These are phyloP conservation scores for Ophiosphaerella narmari DNA, from an alignment of 2,329 filamentous ascomycete genomes.

Conservation along the genomic window DNA sequence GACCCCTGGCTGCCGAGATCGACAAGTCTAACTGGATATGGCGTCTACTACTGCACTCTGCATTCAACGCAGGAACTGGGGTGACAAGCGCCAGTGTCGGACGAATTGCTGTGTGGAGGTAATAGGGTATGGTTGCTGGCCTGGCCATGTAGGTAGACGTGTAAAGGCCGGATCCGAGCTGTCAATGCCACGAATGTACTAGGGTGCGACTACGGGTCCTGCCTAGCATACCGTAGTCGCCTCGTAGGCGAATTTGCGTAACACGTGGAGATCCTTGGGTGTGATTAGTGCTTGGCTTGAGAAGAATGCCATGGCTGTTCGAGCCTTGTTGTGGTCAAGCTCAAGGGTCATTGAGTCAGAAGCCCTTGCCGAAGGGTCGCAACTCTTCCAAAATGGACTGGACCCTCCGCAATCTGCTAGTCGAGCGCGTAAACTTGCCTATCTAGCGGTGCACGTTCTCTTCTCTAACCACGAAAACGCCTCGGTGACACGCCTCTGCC, in stretches of 20 bases:
- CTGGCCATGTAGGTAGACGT: background rate
- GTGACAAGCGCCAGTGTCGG: conserved; percentile 17
- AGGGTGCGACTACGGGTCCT: background rate
- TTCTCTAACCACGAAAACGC: background rate
- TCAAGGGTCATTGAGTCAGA: too few relatives aligned
- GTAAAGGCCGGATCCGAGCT: conserved; percentile 2
- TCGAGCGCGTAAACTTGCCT: background rate
- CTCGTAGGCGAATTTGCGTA: conserved; percentile 1
- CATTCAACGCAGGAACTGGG: conserved; percentile 5
- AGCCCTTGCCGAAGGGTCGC: too few relatives aligned
- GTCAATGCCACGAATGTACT: conserved; percentile 1
- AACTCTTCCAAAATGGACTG: too few relatives aligned
- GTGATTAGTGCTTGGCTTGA: background rate
- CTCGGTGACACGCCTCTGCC: background rate
- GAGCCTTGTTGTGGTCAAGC: background rate
- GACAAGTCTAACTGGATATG: conserved; percentile 4
- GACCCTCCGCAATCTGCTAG: too few relatives aligned
- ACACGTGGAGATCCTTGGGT: conserved; percentile 1
- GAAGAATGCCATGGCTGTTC: background rate
- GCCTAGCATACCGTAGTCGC: background rate
- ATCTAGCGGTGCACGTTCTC: background rate
- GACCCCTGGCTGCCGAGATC: conserved; percentile 6
- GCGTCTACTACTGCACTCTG: conserved; percentile 7
- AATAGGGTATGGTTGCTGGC: background rate
- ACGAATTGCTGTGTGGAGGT: background rate